Base-by-base conservation (phyloP, 2,329 filamentous ascomycete species). In the Bretziella fagacearum region DNA sequence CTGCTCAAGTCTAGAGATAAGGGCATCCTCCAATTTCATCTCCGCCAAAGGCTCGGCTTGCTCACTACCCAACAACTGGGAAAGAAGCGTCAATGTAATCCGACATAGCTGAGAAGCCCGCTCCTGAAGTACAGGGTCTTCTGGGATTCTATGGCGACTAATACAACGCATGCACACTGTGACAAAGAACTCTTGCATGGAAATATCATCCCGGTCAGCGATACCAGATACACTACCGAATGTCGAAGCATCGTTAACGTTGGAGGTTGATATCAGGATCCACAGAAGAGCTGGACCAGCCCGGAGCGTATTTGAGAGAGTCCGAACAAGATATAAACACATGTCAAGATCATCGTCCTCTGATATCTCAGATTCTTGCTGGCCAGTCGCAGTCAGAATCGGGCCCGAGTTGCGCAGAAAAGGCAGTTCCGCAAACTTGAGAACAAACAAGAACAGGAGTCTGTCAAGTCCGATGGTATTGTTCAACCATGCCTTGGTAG, bases 401-500 rank as follows among this genome's bases (percentile, higher is more conserved):
- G 50, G 46, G 10, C 50, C 42, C 15, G 22, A 52, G 52, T 36
- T 45, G 22, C 36, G 59, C 1, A 79, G 60, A 53, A 79, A 78
- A 3, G 63, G 59, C 29, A 81, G 64, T 13, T 67, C 63, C 1
- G 69, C 63, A 30, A 81, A 65, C 52, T 77, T 80, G 3, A 66
- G 62, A 1, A 76, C 66, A 49, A 82, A 72, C 1, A 80, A 61
- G 35, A 71, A 61, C 52, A 81, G 78, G 0, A 82, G 61, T 52
- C 76, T 80, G 47, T 81, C 75, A 52, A 78, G 69, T 2, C 75
- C 74, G 48, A 74, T 61, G 55, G 77, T 68, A 48, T 60, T 78
- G 54, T 82, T 80, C 3, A 96, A 67, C 87, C 89, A 95, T 42
- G 74, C 77, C 55, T 80, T 81, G 32, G 84, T 76, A 22, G 81